Percentiles rank a stretch among this genome's conserved stretches.
Evolutionary conservation across 768 basidiomycete genomes (phyloP).

Genomic region (Boletus reticulatus): DNA sequence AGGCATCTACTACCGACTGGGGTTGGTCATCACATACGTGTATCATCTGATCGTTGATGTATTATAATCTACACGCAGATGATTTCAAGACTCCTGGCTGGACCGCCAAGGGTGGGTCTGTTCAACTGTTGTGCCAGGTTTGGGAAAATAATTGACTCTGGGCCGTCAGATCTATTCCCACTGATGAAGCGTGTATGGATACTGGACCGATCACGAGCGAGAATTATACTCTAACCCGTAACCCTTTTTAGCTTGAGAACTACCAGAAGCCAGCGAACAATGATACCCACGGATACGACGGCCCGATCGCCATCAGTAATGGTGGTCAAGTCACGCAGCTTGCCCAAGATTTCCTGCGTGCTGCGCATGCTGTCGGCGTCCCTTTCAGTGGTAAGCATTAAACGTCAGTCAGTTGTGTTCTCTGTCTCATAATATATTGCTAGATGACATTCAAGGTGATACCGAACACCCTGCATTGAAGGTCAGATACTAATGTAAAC

Average conservation of each 20-base stretch:
- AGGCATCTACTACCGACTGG: constrained; percentile 73
- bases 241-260: constrained; percentile 55
- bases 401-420: too few species aligned
- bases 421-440: too few species aligned
- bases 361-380: constrained; percentile 56
- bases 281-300: constrained; percentile 66
- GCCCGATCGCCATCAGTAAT: constrained; percentile 72
- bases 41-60: neutral
- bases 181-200: constrained; percentile 61
- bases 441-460: neutral
- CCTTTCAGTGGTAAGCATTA: constrained; percentile 57
- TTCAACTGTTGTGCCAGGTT: neutral
- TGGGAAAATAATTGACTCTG: neutral
- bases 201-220: neutral
- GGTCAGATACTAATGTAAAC: neutral
- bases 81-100: constrained; percentile 73
- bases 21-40: constrained; percentile 36
- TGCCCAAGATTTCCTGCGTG: constrained; percentile 69
- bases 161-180: constrained; percentile 53
- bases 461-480: neutral
- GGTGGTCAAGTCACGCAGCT: constrained; percentile 62
- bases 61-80: constrained; percentile 36
- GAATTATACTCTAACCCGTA: neutral
- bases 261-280: constrained; percentile 73
- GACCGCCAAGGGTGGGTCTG: constrained; percentile 53